Evolutionary conservation across 768 basidiomycete species (phyloP), one percentile per base, ranked within the genome.

Genomic region (Leccinum olivaceopallidum): DNA sequence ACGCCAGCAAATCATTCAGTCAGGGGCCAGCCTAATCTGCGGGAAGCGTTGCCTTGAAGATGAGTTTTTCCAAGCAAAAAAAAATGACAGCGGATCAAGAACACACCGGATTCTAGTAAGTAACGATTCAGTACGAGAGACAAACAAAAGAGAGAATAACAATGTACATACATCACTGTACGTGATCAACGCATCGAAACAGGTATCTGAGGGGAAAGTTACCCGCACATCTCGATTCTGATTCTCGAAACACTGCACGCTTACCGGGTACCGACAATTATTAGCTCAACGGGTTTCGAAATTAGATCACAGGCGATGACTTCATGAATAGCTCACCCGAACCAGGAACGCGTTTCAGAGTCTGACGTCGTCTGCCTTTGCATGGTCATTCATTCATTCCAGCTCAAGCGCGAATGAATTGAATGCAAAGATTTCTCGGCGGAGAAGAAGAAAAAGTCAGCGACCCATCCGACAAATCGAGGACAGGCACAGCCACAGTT

Each of bases 401-500:
- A 26, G 32, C n/a, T 6, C 18, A 26, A 26, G 24, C 50, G 30
- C 18, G 39, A 59, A 42, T 42, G 53, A 55, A 55, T 20, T 22
- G 51, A 44, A 10, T n/a, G 18, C 18, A 44, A n/a, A 6, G 44
- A 47, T 47, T 3, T 20, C 20, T 47, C 12, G 9, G 44, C 44
- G 44, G 42, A 44, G n/a, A 20, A 20, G 20, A 30, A 5, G 6
- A 26, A 26, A 51, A 51, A 51, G 50, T 51, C 64, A 62, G 57
- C 55, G 64, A 57, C 10, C 16, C 26, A 5, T 36, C 34, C 34
- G 34, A 36, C 34, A 36, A 36, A 8, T 8, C 49, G 10, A 26
- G 4, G 16, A 24, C 62, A 70, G n/a, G 18, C 65, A 68, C 62
- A 56, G 68, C 68, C 65, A 67, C 65, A 47, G 18, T 37, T 47